Percentiles rank a stretch among this genome's conserved stretches.
These are phyloP conservation scores for Populus simonii DNA, from an alignment of 345 rosid species.

Conservation along the genomic window DNA sequence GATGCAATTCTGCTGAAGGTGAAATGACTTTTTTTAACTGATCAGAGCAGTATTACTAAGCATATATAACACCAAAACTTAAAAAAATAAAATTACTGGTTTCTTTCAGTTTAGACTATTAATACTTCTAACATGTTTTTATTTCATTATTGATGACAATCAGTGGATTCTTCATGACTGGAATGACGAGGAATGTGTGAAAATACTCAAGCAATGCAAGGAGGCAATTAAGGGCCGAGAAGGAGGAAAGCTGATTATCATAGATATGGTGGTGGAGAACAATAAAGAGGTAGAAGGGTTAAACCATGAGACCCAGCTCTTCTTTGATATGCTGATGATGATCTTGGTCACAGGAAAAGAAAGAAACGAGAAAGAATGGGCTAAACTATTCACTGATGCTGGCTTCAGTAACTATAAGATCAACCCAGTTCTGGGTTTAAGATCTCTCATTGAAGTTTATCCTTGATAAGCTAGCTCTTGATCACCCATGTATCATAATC, in stretches of 20 bases:
- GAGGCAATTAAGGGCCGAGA: constrained; percentile 2
- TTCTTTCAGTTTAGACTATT: too few species aligned
- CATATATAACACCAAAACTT: neutral
- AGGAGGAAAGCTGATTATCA: constrained; percentile 9
- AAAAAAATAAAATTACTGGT: too few species aligned
- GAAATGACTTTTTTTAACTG: neutral
- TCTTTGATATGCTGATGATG: constrained; percentile 30
- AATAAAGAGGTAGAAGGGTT: neutral
- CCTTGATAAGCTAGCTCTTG: constrained; percentile 6
- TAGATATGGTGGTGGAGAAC: neutral
- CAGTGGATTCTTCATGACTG: constrained; percentile 14
- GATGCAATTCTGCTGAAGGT: constrained; percentile 9
- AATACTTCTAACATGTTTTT: neutral
- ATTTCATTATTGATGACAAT: neutral
- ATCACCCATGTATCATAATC: too few species aligned
- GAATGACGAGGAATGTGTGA: constrained; percentile 13
- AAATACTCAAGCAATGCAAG: constrained; percentile 3
- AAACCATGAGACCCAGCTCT: constrained; percentile 17
- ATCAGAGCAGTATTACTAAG: neutral
- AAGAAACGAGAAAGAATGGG: constrained; percentile 25
- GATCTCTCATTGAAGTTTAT: constrained; percentile 25
- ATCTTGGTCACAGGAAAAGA: neutral
- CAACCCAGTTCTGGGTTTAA: constrained; percentile 5
- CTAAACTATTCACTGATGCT: constrained; percentile 24
- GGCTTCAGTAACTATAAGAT: constrained; percentile 22